Evolutionary conservation across 2,329 filamentous ascomycete genomes (phyloP).

Genomic region (Chalaropsis thielavioides): DNA sequence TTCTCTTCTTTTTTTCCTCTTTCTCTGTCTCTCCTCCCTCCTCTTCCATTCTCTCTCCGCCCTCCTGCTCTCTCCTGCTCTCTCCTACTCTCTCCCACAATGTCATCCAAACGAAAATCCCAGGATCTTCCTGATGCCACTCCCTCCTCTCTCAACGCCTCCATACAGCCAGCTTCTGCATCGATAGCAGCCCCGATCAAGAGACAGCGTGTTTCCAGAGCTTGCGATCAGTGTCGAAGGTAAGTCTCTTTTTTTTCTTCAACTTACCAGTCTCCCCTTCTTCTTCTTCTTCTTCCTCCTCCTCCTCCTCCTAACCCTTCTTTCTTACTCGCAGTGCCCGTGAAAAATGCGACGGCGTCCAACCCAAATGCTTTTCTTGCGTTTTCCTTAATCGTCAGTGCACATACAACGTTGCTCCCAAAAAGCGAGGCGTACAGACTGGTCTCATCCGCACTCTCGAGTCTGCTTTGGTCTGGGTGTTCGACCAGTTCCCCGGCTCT

Average conservation of each 20-base stretch:
- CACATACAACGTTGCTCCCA: slow-evolving; percentile 57
- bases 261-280: neutral
- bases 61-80: neutral
- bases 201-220: slow-evolving; percentile 50
- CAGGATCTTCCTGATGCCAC: slow-evolving; percentile 20
- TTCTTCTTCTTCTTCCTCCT: neutral
- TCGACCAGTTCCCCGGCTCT: slow-evolving; percentile 44
- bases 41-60: neutral
- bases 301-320: neutral
- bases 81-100: slow-evolving; percentile 18
- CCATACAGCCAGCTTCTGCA: slow-evolving; percentile 19
- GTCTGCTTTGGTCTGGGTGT: slow-evolving; percentile 50
- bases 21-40: neutral
- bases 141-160: slow-evolving; percentile 21
- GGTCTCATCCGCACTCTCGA: slow-evolving; percentile 65
- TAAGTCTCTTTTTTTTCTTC: neutral
- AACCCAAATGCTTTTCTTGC: slow-evolving; percentile 54
- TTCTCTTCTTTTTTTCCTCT: neutral
- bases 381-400: slow-evolving; percentile 47
- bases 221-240: slow-evolving; percentile 52
- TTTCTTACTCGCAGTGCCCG: slow-evolving; percentile 31
- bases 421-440: slow-evolving; percentile 66
- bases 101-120: slow-evolving; percentile 29
- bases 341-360: slow-evolving; percentile 58
- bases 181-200: slow-evolving; percentile 30